phyloP scores from a whole-genome alignment of 1,284 basidiomycete species.

The Microbotryum silenes-acaulis region DNA sequence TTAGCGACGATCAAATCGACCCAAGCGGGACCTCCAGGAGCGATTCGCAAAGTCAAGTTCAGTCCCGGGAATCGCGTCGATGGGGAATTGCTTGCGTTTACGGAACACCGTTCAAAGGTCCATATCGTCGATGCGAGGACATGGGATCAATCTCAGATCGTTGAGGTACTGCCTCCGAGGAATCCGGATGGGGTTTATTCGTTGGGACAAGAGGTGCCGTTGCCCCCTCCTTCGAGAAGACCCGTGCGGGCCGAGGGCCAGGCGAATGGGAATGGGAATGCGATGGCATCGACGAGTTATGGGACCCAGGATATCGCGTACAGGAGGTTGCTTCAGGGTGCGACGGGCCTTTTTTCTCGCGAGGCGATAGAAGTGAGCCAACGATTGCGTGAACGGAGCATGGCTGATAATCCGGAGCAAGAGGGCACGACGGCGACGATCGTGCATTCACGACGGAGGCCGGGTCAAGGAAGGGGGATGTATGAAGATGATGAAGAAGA shows the following conservation, averaged over 20 bases:
- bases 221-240: too few species aligned
- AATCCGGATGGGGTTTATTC: too few species aligned
- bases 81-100: constrained; percentile 66
- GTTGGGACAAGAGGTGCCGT: too few species aligned
- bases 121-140: constrained; percentile 72
- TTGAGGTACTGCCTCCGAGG: constrained; percentile 40
- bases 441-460: neutral
- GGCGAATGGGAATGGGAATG: too few species aligned
- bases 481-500: neutral
- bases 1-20: constrained; percentile 21
- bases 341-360: too few species aligned
- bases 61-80: constrained; percentile 45
- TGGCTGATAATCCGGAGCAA: neutral
- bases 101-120: constrained; percentile 70
- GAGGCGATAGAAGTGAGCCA: too few species aligned
- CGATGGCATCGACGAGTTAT: too few species aligned
- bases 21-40: constrained; percentile 55
- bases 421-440: neutral
- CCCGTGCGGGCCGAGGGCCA: too few species aligned
- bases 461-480: neutral
- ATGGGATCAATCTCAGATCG: constrained; percentile 62
- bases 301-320: too few species aligned
- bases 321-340: too few species aligned
- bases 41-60: constrained; percentile 69
- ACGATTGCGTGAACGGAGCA: too few species aligned